Evolutionary conservation across 192 early-diverging fungal genomes (phyloP).

Genomic region (Rhizophagus clarus): DNA sequence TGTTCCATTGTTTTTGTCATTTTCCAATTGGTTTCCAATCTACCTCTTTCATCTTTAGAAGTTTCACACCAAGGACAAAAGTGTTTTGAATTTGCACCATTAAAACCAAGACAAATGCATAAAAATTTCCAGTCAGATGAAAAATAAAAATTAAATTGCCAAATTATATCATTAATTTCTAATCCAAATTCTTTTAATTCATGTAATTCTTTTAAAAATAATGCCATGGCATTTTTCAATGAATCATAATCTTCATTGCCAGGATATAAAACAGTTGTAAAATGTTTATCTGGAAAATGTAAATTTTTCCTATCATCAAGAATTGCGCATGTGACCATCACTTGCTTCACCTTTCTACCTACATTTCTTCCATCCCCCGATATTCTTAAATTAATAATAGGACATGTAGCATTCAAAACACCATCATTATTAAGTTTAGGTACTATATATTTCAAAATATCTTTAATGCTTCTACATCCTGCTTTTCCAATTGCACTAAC

Average conservation of each 20-base stretch:
- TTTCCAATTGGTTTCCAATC: too few relatives aligned
- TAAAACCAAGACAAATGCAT: background rate
- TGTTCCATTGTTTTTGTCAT: too few relatives aligned
- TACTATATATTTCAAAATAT: background rate
- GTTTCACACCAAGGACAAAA: background rate
- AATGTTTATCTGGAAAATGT: background rate
- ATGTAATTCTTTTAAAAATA: background rate
- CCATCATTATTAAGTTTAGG: background rate
- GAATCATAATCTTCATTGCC: background rate
- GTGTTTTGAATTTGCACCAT: background rate
- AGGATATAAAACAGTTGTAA: background rate
- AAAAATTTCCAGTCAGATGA: background rate
- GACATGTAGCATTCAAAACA: background rate
- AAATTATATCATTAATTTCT: background rate
- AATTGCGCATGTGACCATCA: background rate
- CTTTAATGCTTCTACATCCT: background rate
- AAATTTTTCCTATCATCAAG: constrained; percentile 8
- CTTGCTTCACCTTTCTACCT: background rate
- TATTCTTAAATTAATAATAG: background rate
- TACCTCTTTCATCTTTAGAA: too few relatives aligned
- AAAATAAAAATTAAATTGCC: background rate
- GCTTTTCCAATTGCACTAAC: constrained; percentile 2
- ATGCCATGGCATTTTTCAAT: background rate
- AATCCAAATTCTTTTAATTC: constrained; percentile 6
- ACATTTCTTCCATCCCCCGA: background rate